Percentiles rank a stretch among this genome's conserved stretches.
Evolutionary conservation across 495 filamentous ascomycete genomes (phyloP).

Genomic region (Xylaria nigripes): DNA sequence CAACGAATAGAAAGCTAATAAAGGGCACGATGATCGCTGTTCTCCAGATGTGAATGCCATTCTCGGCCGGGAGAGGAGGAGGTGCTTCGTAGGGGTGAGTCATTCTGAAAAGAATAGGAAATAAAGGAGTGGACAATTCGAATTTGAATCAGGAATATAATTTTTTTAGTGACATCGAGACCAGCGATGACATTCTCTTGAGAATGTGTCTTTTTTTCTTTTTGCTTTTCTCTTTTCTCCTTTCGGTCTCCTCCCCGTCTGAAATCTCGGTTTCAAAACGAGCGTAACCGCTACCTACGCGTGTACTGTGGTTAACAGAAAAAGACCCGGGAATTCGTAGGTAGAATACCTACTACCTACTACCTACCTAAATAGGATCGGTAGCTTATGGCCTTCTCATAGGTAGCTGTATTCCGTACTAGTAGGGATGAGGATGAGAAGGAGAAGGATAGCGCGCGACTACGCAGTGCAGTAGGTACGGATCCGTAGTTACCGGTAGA

Average conservation of each 20-base stretch:
- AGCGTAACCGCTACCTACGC: slow-evolving; percentile 6
- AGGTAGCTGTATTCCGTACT: no score
- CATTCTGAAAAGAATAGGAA: slow-evolving; percentile 8
- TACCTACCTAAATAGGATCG: no score
- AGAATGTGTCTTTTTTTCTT: no score
- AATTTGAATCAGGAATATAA: neutral
- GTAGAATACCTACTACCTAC: no score
- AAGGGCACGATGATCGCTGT: slow-evolving; percentile 24
- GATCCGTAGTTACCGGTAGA: no score
- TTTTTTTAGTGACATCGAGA: neutral
- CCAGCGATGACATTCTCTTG: slow-evolving; percentile 6
- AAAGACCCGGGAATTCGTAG: neutral
- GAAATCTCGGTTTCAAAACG: neutral
- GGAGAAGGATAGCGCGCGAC: no score
- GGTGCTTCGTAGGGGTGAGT: slow-evolving; percentile 8
- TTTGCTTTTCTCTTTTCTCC: no score
- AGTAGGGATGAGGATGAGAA: no score
- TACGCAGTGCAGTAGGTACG: no score
- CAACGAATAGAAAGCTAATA: slow-evolving; percentile 24
- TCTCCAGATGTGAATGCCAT: slow-evolving; percentile 26
- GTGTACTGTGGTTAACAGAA: neutral
- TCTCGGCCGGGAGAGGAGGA: slow-evolving; percentile 22
- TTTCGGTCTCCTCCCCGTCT: no score
- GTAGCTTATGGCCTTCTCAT: no score
- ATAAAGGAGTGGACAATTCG: slow-evolving; percentile 2